Conservation (phyloP, 2,329 filamentous ascomycete species). For the Coleophoma cylindrospora region DNA sequence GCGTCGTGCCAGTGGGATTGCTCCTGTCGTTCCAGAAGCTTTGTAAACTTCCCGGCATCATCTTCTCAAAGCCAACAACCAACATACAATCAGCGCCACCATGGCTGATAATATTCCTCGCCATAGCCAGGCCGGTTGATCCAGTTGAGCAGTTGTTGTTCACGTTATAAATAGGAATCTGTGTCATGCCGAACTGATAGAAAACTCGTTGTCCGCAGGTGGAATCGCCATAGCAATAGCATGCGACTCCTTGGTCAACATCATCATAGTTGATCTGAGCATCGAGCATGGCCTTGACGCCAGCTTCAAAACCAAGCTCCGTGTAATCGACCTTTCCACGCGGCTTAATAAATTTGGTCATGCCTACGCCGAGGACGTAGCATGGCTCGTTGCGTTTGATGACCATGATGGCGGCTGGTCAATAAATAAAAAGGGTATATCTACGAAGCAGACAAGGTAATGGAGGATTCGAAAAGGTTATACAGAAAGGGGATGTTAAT, state of each 20-base stretch:
- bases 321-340: slow-evolving; percentile 92
- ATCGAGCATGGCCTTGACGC: slow-evolving; percentile 50
- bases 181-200: slow-evolving; percentile 97
- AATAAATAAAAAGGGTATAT: too few relatives aligned
- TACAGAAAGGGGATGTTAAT: too few relatives aligned
- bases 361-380: slow-evolving; percentile 95
- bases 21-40: slow-evolving; percentile 79
- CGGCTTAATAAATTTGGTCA: slow-evolving; percentile 99
- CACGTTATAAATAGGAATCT: slow-evolving; percentile 94
- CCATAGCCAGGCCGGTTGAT: slow-evolving; percentile 86
- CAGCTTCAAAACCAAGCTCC: slow-evolving; percentile 88
- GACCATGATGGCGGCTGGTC: slow-evolving; percentile 11
- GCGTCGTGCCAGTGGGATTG: slow-evolving; percentile 69
- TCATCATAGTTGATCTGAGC: slow-evolving; percentile 95
- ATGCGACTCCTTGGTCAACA: slow-evolving; percentile 91
- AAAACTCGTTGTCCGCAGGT: slow-evolving; percentile 95
- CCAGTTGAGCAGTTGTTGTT: slow-evolving; percentile 99
- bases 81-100: slow-evolving; percentile 84
- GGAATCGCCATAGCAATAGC: slow-evolving; percentile 95
- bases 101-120: slow-evolving; percentile 69
- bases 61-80: slow-evolving; percentile 96
- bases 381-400: slow-evolving; percentile 32
- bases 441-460: not conserved
- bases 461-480: too few relatives aligned
- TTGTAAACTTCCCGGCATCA: slow-evolving; percentile 87